These are phyloP conservation scores for Parvularia atlantis DNA, from an alignment of 78 protist species.

Conservation along the genomic window DNA sequence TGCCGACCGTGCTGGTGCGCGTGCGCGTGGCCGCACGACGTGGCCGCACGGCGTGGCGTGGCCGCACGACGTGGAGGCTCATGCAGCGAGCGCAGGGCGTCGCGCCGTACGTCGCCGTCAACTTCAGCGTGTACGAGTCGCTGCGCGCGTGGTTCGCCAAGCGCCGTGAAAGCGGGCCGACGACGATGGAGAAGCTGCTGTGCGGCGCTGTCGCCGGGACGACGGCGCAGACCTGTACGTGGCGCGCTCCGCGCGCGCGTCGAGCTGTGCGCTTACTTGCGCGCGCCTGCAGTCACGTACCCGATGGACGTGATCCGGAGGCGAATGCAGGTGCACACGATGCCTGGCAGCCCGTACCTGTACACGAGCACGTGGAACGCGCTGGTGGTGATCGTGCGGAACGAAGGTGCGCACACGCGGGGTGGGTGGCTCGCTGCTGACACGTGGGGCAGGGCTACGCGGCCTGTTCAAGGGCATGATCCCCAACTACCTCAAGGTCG, in stretches of 20 bases:
- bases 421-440: neutral
- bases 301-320: conserved; percentile 58
- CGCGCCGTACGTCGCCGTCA: conserved; percentile 72
- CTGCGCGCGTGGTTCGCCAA: conserved; percentile 24
- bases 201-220: conserved; percentile 72
- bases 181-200: conserved; percentile 4
- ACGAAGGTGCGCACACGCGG: neutral
- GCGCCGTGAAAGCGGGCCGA: neutral
- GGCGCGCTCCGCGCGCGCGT: neutral
- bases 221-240: conserved; percentile 48
- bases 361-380: conserved; percentile 48
- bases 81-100: too few species aligned
- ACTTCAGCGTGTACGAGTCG: conserved; percentile 66
- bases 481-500: conserved; percentile 65
- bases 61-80: too few species aligned
- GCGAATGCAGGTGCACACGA: conserved; percentile 54
- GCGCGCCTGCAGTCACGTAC: conserved; percentile 40
- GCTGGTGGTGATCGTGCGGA: neutral
- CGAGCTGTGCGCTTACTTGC: neutral
- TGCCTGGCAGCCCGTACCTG: conserved; percentile 8
- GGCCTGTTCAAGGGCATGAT: conserved; percentile 63
- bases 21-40: too few species aligned
- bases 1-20: conserved; percentile 52
- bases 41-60: too few species aligned
- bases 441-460: conserved; percentile 21